A percentile compares a stretch with the other conserved stretches of the same genome.
Conservation (phyloP, 164 flowering plant genomes). For the Warburgia ugandensis region DNA sequence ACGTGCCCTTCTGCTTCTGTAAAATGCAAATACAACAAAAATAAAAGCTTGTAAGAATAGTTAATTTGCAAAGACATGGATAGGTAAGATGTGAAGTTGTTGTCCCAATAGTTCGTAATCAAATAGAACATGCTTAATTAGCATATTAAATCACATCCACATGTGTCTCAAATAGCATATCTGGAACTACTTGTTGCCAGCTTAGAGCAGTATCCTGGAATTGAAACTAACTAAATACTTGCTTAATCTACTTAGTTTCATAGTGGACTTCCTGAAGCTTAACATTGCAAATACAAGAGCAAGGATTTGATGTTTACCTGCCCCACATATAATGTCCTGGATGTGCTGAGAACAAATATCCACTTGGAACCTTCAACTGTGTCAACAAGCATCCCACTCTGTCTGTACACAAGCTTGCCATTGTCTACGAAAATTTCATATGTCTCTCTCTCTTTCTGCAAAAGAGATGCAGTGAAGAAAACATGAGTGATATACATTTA, state of each 20-base stretch:
- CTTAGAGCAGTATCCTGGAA: too few relatives aligned
- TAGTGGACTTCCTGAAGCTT: too few relatives aligned
- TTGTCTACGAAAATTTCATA: constrained; percentile 54
- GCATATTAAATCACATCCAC: too few relatives aligned
- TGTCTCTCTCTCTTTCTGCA: constrained; percentile 61
- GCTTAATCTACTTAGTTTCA: too few relatives aligned
- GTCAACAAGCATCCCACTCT: constrained; percentile 28
- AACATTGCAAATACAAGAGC: too few relatives aligned
- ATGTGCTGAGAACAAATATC: constrained; percentile 76
- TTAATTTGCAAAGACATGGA: too few relatives aligned
- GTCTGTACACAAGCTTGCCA: constrained; percentile 58
- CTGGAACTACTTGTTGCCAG: too few relatives aligned
- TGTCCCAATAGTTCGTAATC: too few relatives aligned
- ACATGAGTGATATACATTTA: constrained; percentile 6
- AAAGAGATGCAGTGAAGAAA: constrained; percentile 1
- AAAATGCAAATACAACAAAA: not conserved
- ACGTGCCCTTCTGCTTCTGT: constrained; percentile 62
- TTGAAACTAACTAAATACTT: too few relatives aligned
- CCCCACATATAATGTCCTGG: constrained; percentile 53
- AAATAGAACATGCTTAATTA: too few relatives aligned
- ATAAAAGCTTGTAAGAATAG: not conserved
- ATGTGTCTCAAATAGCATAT: too few relatives aligned
- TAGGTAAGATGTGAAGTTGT: too few relatives aligned
- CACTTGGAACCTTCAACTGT: constrained; percentile 52
- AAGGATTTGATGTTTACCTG: constrained; percentile 11